phyloP scores from a whole-genome alignment of 306 rosid genomes.

The Elaeagnus macrophylla region DNA sequence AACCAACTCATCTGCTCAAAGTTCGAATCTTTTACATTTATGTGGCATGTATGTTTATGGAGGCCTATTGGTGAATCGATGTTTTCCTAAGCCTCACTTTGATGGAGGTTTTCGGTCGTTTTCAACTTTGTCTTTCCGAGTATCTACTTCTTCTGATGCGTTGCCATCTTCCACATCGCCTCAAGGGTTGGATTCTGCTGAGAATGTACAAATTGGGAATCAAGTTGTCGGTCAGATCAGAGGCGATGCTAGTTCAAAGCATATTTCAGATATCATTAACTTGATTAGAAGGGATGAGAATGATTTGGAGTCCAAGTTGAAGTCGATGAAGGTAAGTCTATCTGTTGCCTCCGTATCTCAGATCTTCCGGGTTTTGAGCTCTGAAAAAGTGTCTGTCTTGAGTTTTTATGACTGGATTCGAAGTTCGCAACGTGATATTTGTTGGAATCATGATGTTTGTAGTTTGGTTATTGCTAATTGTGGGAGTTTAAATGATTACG shows the following conservation, averaged over 20 bases:
- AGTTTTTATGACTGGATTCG: conserved; percentile 52
- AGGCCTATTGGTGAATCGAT: background rate
- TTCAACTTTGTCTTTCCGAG: conserved; percentile 10
- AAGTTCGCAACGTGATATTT: conserved; percentile 20
- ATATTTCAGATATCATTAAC: conserved; percentile 36
- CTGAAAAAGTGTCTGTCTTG: conserved; percentile 39
- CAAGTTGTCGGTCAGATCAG: conserved; percentile 7
- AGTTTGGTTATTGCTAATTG: conserved; percentile 51
- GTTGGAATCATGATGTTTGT: conserved; percentile 33
- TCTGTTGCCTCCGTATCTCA: conserved; percentile 20
- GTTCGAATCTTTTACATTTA: conserved; percentile 11
- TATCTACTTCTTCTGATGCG: background rate
- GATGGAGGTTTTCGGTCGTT: conserved; percentile 22
- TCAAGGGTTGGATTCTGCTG: background rate
- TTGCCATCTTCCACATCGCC: background rate
- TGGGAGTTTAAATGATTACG: conserved; percentile 49
- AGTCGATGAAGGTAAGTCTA: conserved; percentile 32
- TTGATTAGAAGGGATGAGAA: conserved; percentile 31
- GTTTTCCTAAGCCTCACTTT: background rate
- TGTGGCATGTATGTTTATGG: background rate
- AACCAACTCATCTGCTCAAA: conserved; percentile 13
- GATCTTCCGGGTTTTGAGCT: conserved; percentile 32
- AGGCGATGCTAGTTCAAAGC: conserved; percentile 17
- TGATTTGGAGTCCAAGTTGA: conserved; percentile 42
- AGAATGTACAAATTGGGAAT: background rate